Conservation (phyloP, 192 early-diverging fungal species). For the Coemansia sp. region DNA sequence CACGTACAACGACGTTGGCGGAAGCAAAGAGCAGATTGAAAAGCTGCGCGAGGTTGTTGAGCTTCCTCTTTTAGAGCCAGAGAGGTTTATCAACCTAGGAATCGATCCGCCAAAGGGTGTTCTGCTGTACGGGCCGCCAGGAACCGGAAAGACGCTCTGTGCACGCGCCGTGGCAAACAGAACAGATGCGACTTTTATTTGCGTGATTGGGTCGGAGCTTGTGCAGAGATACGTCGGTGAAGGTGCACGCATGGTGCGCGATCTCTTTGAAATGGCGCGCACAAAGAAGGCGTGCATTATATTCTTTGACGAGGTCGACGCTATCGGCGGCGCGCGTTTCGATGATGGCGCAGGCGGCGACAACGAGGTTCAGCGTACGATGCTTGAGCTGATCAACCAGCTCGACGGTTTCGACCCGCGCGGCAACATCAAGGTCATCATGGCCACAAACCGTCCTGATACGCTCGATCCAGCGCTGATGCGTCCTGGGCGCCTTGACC, state of each 20-base stretch:
- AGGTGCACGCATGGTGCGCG: constrained; percentile 98
- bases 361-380: constrained; percentile 99
- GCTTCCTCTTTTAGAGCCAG: constrained; percentile 92
- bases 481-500: constrained; percentile 96
- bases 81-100: constrained; percentile 95
- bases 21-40: constrained; percentile 99
- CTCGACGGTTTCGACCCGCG: constrained; percentile 99
- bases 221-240: constrained; percentile 99
- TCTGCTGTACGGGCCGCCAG: constrained; percentile 91
- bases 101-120: constrained; percentile 99
- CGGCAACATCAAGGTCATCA: constrained; percentile 99
- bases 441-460: constrained; percentile 99
- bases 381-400: constrained; percentile 99
- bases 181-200: constrained; percentile 99
- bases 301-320: constrained; percentile 99
- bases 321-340: constrained; percentile 96
- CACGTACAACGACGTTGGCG: constrained; percentile 99
- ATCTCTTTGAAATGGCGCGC: constrained; percentile 99
- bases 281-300: constrained; percentile 99
- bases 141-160: constrained; percentile 97
- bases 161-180: constrained; percentile 98
- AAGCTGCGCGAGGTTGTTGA: constrained; percentile 99
- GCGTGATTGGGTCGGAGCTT: constrained; percentile 98
- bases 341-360: constrained; percentile 99
- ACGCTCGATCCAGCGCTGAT: constrained; percentile 96